Conservation (phyloP, 768 basidiomycete species). For the Kwoniella newhampshirensis region DNA sequence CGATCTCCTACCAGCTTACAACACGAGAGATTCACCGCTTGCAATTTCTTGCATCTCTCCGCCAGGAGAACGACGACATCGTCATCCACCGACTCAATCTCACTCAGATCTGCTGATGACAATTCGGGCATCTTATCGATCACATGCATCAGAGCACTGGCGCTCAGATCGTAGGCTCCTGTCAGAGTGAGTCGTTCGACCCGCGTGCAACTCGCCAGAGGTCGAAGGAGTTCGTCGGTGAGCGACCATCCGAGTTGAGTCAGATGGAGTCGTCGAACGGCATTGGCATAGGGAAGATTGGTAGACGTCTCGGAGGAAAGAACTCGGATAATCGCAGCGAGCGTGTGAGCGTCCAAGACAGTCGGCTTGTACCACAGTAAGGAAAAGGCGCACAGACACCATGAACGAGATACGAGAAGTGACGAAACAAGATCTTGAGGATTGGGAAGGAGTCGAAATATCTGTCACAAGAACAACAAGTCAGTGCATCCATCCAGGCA, state of each 20-base stretch:
- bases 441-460: slow-evolving; percentile 77
- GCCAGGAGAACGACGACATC: slow-evolving; percentile 71
- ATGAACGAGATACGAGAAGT: slow-evolving; percentile 79
- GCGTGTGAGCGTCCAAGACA: slow-evolving; percentile 67
- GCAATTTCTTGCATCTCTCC: slow-evolving; percentile 67
- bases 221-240: slow-evolving; percentile 69
- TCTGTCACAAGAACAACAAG: slow-evolving; percentile 44
- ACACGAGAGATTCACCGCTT: slow-evolving; percentile 85
- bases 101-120: slow-evolving; percentile 80
- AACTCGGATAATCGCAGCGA: slow-evolving; percentile 75
- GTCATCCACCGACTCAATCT: slow-evolving; percentile 69
- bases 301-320: slow-evolving; percentile 64
- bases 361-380: slow-evolving; percentile 89
- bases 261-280: slow-evolving; percentile 90
- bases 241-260: slow-evolving; percentile 68
- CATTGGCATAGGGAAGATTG: slow-evolving; percentile 75
- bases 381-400: slow-evolving; percentile 96
- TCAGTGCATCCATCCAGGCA: not conserved
- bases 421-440: slow-evolving; percentile 71
- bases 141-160: slow-evolving; percentile 64
- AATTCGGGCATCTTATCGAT: slow-evolving; percentile 72
- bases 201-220: slow-evolving; percentile 71
- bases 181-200: slow-evolving; percentile 87
- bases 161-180: slow-evolving; percentile 69
- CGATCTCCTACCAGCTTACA: slow-evolving; percentile 77